A percentile compares a stretch with the other conserved stretches of the same genome.
Conservation (phyloP, 75 land plant species). For the Ceratopteris richardii region DNA sequence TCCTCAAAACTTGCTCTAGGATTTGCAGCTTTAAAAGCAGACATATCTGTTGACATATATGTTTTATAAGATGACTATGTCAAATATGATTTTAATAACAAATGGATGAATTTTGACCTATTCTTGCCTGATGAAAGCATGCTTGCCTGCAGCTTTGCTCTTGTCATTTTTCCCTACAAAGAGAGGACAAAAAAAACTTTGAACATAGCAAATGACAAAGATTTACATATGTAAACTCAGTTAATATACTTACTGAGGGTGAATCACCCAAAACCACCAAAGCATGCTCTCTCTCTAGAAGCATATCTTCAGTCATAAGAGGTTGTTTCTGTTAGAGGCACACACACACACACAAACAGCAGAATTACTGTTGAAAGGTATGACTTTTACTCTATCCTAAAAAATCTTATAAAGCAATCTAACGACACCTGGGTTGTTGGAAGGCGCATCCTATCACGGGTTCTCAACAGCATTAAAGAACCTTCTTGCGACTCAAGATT, state of each 20-base stretch:
- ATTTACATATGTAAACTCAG: too few relatives aligned
- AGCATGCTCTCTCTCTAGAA: constrained; percentile 82
- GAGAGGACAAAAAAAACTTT: too few relatives aligned
- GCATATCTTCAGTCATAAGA: constrained; percentile 97
- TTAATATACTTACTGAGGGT: constrained; percentile 20
- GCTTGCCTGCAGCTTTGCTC: constrained; percentile 62
- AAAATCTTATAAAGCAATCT: too few relatives aligned
- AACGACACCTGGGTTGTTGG: constrained; percentile 78
- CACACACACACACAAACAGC: too few relatives aligned
- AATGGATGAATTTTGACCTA: neutral
- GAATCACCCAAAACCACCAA: constrained; percentile 49
- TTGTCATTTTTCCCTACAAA: constrained; percentile 50
- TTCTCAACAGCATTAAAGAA: constrained; percentile 61
- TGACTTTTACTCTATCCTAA: too few relatives aligned
- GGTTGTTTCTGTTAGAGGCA: constrained; percentile 55
- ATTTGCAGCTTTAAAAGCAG: constrained; percentile 99
- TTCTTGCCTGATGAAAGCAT: constrained; percentile 61
- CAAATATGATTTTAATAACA: neutral
- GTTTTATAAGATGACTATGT: too few relatives aligned
- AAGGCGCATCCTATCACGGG: constrained; percentile 57
- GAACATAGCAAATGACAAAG: too few relatives aligned
- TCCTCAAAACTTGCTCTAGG: constrained; percentile 94
- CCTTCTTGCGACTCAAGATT: constrained; percentile 66
- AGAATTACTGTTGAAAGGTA: too few relatives aligned
- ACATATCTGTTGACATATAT: constrained; percentile 61